phyloP scores from a whole-genome alignment of 1,139 yeast genomes.

The Nadsonia commutata region DNA sequence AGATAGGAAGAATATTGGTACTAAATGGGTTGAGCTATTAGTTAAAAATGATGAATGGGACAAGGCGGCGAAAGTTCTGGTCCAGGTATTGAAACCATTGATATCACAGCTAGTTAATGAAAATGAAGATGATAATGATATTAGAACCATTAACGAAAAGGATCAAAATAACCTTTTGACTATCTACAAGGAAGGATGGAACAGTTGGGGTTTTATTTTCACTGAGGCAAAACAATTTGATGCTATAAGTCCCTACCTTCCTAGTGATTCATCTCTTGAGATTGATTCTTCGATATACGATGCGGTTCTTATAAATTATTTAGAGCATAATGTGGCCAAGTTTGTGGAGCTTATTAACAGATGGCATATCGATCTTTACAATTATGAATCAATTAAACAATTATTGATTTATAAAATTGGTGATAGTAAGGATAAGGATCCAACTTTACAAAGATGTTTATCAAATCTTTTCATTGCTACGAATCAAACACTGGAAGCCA shows the following conservation, averaged over 20 bases:
- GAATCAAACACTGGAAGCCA: constrained; percentile 48
- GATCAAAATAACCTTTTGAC: constrained; percentile 1
- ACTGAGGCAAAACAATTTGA: constrained; percentile 34
- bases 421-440: constrained; percentile 15
- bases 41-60: constrained; percentile 37
- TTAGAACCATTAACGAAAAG: background rate
- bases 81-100: constrained; percentile 25
- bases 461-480: constrained; percentile 43
- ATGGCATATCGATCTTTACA: constrained; percentile 53
- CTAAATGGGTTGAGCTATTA: constrained; percentile 44
- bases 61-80: constrained; percentile 39
- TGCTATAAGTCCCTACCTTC: constrained; percentile 39
- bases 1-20: constrained; percentile 47
- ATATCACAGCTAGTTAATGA: background rate
- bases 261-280: constrained; percentile 29
- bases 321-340: constrained; percentile 24
- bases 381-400: constrained; percentile 31
- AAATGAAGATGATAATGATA: background rate
- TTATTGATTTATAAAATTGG: constrained; percentile 32
- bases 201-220: constrained; percentile 44
- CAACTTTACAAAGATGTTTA: constrained; percentile 32
- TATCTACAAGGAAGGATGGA: constrained; percentile 38
- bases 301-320: constrained; percentile 35
- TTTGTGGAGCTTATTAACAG: constrained; percentile 29
- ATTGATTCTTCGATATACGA: constrained; percentile 34